These are phyloP conservation scores for Suillus ampliporus DNA, from an alignment of 768 basidiomycete species.

Conservation along the genomic window DNA sequence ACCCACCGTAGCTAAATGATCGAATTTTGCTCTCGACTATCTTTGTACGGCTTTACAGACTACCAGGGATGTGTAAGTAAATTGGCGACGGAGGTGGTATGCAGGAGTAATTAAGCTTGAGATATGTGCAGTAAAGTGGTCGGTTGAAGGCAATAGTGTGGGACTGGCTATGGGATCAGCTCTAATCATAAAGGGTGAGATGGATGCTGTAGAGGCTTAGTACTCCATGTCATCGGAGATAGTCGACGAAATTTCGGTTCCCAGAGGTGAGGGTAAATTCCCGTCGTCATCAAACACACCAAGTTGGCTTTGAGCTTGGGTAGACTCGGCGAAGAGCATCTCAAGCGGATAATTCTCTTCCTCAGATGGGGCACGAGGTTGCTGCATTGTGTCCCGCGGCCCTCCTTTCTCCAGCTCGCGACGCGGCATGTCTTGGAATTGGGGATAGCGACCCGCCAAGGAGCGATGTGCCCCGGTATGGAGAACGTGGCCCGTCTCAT, in stretches of 20 bases:
- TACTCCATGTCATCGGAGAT: not conserved
- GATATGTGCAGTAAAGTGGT: constrained; percentile 20
- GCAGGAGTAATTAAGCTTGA: constrained; percentile 15
- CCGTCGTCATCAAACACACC: not conserved
- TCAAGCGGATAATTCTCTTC: not conserved
- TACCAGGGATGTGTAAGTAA: constrained; percentile 36
- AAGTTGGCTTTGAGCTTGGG: not conserved
- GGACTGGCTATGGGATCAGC: not conserved
- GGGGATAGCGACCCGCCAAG: not conserved
- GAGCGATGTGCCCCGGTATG: not conserved
- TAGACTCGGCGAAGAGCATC: not conserved
- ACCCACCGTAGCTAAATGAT: constrained; percentile 27
- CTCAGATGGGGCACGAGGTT: not conserved
- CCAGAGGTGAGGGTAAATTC: not conserved
- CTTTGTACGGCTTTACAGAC: constrained; percentile 29
- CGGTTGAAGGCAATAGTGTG: constrained; percentile 7
- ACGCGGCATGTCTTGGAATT: not conserved
- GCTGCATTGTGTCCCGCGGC: not conserved
- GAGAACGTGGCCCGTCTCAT: not conserved
- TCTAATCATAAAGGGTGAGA: not conserved
- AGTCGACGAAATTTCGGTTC: not conserved
- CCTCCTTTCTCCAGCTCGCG: not conserved
- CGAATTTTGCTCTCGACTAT: constrained; percentile 32
- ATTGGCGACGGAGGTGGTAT: constrained; percentile 20
- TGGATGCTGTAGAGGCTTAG: not conserved